These are phyloP conservation scores for Trichoderma sp. DNA, from an alignment of 2,329 filamentous ascomycete genomes.

Conservation along the genomic window DNA sequence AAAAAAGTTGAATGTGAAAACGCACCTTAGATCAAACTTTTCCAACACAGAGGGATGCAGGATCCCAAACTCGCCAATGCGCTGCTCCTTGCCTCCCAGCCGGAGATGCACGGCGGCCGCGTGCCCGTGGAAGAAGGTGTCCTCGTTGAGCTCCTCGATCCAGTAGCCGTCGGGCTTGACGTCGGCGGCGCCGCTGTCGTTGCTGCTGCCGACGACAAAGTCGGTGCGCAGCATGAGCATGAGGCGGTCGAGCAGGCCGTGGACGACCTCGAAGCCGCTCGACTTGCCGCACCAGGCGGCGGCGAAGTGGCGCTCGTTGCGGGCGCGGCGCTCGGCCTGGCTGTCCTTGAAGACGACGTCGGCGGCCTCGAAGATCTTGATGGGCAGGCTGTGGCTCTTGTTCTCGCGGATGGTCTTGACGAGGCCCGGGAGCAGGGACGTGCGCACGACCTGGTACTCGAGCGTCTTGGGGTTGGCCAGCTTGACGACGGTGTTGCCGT, in stretches of 20 bases:
- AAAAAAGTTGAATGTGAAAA: constrained; percentile 16
- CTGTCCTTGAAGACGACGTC: constrained; percentile 92
- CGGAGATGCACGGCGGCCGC: constrained; percentile 82
- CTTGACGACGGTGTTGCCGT: constrained; percentile 78
- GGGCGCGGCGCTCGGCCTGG: constrained; percentile 76
- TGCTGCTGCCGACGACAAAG: constrained; percentile 78
- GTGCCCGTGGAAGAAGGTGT: constrained; percentile 90
- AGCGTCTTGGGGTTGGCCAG: constrained; percentile 91
- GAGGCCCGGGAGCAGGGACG: constrained; percentile 80
- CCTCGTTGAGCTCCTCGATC: constrained; percentile 89
- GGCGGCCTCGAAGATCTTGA: constrained; percentile 89
- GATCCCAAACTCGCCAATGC: constrained; percentile 90
- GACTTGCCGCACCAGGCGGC: constrained; percentile 94
- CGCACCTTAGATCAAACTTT: constrained; percentile 84
- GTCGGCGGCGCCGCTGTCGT: constrained; percentile 64
- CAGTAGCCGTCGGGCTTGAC: constrained; percentile 76
- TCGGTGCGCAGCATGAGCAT: constrained; percentile 87
- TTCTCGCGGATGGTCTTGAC: constrained; percentile 95
- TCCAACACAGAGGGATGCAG: constrained; percentile 90
- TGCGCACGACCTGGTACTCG: constrained; percentile 92
- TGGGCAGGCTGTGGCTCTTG: constrained; percentile 82
- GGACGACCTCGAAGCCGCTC: constrained; percentile 92
- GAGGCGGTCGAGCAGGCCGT: constrained; percentile 88
- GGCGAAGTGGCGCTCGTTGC: constrained; percentile 95
- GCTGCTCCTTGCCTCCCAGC: constrained; percentile 69